Percentiles rank a stretch among this genome's conserved stretches.
phyloP scores from a whole-genome alignment of 2,329 filamentous ascomycete genomes.

The Botrytis hyacinthi region DNA sequence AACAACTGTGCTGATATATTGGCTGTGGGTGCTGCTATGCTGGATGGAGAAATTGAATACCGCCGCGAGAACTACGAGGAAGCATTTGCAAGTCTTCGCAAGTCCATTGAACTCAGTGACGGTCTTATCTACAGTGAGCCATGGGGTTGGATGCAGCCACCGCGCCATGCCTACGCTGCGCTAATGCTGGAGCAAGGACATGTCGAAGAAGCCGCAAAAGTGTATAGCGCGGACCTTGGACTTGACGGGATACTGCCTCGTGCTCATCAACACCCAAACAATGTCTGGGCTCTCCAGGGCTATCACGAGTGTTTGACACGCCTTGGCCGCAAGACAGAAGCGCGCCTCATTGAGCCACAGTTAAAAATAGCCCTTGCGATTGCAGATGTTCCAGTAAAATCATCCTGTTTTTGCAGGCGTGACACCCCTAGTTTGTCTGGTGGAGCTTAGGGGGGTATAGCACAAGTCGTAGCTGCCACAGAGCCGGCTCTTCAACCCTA shows the following conservation, averaged over 20 bases:
- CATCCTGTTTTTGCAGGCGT: constrained; percentile 57
- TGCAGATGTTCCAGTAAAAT: constrained; percentile 57
- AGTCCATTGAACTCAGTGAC: constrained; percentile 60
- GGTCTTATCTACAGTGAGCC: constrained; percentile 68
- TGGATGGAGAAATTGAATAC: constrained; percentile 73
- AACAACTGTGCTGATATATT: constrained; percentile 65
- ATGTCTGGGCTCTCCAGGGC: constrained; percentile 74
- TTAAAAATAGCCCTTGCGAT: constrained; percentile 52
- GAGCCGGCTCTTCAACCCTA: too few species aligned
- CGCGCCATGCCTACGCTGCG: constrained; percentile 68
- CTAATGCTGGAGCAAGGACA: constrained; percentile 64
- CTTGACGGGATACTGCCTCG: constrained; percentile 59
- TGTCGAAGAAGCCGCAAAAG: constrained; percentile 53
- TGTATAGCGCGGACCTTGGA: constrained; percentile 62
- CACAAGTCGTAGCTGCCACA: too few species aligned
- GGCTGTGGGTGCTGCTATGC: constrained; percentile 59
- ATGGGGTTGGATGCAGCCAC: constrained; percentile 78
- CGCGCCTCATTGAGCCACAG: constrained; percentile 48
- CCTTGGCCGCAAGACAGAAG: constrained; percentile 45
- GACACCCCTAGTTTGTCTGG: background rate
- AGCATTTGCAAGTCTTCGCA: constrained; percentile 59
- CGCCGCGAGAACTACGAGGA: constrained; percentile 55
- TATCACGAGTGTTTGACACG: constrained; percentile 66
- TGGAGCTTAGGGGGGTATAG: too few species aligned
- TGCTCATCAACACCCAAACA: constrained; percentile 65